Evolutionary conservation across 768 basidiomycete species (phyloP), one percentile per base, ranked within the genome.

Genomic region (Pholiota conissans): DNA sequence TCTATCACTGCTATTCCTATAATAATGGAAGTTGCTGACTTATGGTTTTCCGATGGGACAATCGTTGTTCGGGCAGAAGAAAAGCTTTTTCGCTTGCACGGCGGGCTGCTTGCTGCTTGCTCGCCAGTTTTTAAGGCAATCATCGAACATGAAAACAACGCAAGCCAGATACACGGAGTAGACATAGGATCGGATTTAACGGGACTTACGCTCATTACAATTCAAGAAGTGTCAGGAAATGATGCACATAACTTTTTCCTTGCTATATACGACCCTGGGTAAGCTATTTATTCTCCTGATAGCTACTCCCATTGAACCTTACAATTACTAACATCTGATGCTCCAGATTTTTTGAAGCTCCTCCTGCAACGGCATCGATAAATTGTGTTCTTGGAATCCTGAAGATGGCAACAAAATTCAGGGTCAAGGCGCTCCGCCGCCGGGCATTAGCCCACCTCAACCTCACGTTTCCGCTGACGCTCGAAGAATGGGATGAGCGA

Each of bases 191-290:
- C 30, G 10, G 29, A 46, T 37, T 10, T 3, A 0, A 32, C 8
- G 11, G 52, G 48, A 1, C 14, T 27, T n/a, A 32, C 49, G 2
- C 13, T 55, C 4, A 47, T 61, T 14, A 45, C 30, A 35, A 35
- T 61, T 1, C 14, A 58, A 18, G 16, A 47, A 1, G n/a, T n/a
- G n/a, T 52, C 57, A 2, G 46, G 50, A 0, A 14, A 55, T 8
- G 57, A 60, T 18, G 45, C 20, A 0, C 51, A 61, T 13, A 40
- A 49, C n/a, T 66, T 68, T 35, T 47, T 68, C 13, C 51, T 47
- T 11, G 65, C 67, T 0, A 27, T 68, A n/a, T 66, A 65, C 46
- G 56, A 63, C 49, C 50, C 61, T 0, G 63, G 62, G 67, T 66
- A 9, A 46, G 67, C 39, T 13, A 13, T 26, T 46, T n/a, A 5